Base-by-base conservation (phyloP, 2,329 filamentous ascomycete species). In the Arthrobotrys megalospora region DNA sequence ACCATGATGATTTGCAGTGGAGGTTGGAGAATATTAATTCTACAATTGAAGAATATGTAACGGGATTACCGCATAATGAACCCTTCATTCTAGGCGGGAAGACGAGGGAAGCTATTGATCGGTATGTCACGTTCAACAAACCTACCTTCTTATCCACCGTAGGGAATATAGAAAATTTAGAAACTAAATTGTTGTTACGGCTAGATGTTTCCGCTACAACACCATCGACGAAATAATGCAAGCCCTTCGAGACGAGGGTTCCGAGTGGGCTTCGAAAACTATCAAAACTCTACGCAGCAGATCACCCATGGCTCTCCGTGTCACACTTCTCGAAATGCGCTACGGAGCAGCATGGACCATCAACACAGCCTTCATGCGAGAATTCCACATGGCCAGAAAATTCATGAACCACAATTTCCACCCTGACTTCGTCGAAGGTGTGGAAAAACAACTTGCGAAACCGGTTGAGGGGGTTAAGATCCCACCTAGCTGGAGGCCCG, bases 1-100 rank as follows among this genome's bases (percentile, higher is more conserved):
- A 99, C 85, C 90, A 91, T 82, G 89, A 92, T 71, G 81, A 84
- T 45, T 86, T 92, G 21, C 81, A 87, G 21, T 86, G 90, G 50
- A 91, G 94, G 67, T 87, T 94, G 76, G 85, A 86, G 52, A 87
- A 93, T 81, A 92, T 99, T 85, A 92, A 96, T 86, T 88, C 89
- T 81, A 97, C 96, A 32, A 93, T 99, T 80, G 92, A 97, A 81
- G 96, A 99, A 85, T 99, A 92, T 86, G 89, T 88, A 80, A 96
- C 94, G 1, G 94, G 93, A 45, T 87, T 99, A 52, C 96, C 96
- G 3, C 88, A 92, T 81, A 89, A 91, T 82, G 88, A 93, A 84
- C 89, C 89, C 19, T 90, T 93, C 34, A 85, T 87, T 16, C 84
- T 97, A 52, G 88, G 87, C 28, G 94, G 93, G 75, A 86, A 89